These are phyloP conservation scores for Debaryomycetaceae sp. DNA, from an alignment of 1,139 yeast species.

Conservation along the genomic window DNA sequence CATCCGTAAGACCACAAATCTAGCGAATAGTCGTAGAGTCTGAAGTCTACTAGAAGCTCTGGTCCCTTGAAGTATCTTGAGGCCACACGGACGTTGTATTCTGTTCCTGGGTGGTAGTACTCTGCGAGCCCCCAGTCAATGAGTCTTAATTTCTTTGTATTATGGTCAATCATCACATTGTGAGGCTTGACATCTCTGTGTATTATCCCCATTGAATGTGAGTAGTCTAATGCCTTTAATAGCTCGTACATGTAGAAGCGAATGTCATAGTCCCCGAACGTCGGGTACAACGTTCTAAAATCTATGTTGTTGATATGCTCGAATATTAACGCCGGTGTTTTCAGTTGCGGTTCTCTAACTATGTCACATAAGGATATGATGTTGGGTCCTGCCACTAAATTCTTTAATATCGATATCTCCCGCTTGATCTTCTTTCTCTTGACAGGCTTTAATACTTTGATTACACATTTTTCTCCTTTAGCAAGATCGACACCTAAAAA, in stretches of 20 bases:
- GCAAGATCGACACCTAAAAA: constrained; percentile 37
- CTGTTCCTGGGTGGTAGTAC: constrained; percentile 92
- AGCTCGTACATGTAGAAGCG: constrained; percentile 87
- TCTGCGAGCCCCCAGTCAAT: constrained; percentile 99
- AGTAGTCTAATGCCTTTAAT: constrained; percentile 84
- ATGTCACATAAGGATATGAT: constrained; percentile 78
- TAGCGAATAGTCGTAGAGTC: constrained; percentile 89
- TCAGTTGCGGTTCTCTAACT: constrained; percentile 85
- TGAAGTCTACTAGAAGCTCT: constrained; percentile 87
- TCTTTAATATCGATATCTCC: constrained; percentile 89
- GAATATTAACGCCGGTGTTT: constrained; percentile 90
- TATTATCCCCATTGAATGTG: constrained; percentile 97
- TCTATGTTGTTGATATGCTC: constrained; percentile 90
- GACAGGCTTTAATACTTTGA: constrained; percentile 95
- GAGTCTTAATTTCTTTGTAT: constrained; percentile 63
- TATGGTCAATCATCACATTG: constrained; percentile 96
- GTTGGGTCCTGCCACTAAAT: constrained; percentile 84
- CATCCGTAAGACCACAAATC: constrained; percentile 98
- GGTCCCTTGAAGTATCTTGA: constrained; percentile 99
- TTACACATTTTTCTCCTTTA: constrained; percentile 55
- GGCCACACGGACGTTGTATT: constrained; percentile 95
- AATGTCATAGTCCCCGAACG: constrained; percentile 77
- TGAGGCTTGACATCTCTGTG: constrained; percentile 99
- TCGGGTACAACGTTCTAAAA: constrained; percentile 88
- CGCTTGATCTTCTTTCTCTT: constrained; percentile 94